Base-by-base conservation (phyloP, 1,139 yeast genomes). In the Sugiyamaella novakii region DNA sequence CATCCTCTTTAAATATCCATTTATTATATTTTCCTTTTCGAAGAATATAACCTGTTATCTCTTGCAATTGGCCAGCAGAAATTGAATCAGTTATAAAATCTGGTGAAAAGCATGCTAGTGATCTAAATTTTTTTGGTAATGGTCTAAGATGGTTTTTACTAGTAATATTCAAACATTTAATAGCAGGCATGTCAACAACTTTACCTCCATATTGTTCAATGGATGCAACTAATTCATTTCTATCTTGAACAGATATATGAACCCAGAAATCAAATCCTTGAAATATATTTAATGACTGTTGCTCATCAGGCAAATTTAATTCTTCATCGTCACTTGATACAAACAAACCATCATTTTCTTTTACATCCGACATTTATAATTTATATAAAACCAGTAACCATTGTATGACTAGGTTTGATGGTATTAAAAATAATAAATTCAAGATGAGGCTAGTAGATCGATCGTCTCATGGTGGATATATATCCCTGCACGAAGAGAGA, bases 1-100 rank as follows among this genome's bases (percentile, higher is more conserved):
- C 15, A 22, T 36, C 22, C n/a, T 7, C 28, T 6, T 36, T 36
- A 36, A 24, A 36, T 8, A 22, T n/a, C n/a, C n/a, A n/a, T n/a
- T 29, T 38, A 19, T 24, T 28, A 40, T 40, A 40, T 18, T 12
- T 29, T 11, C 46, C 46, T n/a, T 34, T 35, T n/a, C 39, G 39
- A 14, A 42, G 19, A 35, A 25, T 21, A 21, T 24, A 42, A 17
- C 18, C 12, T 18, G 22, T 11, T 10, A 33, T 12, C 6, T 21
- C n/a, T 5, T 10, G 15, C 22, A 30, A 22, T 12, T 37, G 19
- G 10, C 44, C 12, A 24, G 17, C 3, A 8, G 29, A 14, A 21
- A 30, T 22, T 11, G 44, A 36, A n/a, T 24, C 37, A 2, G 11
- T 30, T 3, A 42, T 38, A n/a, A 33, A 14, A 3, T 11, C 18